Base-by-base conservation (phyloP, 257 asterid genomes). In the Solanum appendiculatum region DNA sequence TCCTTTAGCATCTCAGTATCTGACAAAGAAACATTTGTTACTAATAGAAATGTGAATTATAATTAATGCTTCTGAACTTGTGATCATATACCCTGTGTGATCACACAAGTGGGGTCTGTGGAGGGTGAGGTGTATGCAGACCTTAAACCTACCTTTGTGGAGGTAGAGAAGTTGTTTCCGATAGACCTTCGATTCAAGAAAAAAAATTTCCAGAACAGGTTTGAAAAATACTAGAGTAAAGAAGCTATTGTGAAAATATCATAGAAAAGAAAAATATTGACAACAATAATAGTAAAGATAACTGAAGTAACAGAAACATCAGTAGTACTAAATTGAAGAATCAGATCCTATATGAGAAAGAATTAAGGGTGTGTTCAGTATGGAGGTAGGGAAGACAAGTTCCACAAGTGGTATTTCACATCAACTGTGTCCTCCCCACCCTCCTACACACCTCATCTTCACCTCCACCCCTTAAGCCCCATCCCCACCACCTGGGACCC, bases 1-100 rank as follows among this genome's bases (percentile, higher is more conserved):
- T 93, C 91, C 91, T 93, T 96, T 87, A 97, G 86, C 85, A 93
- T 89, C 83, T 93, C 97, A 7, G 98, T 87, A 92, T 97, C 99
- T 96, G 93, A 86, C 15, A 51, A 36, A 48, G 54, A 46, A 42
- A 29, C n/a, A 81, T 86, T 34, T 31, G 72, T 46, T 63, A 72
- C 37, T 21, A 48, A 46, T 2, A 80, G 27, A 80, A 31, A 29
- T 36, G 46, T 10, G 29, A 34, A 80, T 8, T 20, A 48, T 3
- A 48, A 34, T 27, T 86, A 34, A 85, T 85, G 84, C 73, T 42
- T 48, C 72, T 15, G 64, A 84, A 64, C 70, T 5, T 23, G 34
- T 37, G 12, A 27, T 27, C 25, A 31, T 82, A 7, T 27, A 66
- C 37, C 1, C 6, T 68, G 40, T 15, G 23, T 29, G 77, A 31